phyloP scores from a whole-genome alignment of 352 stramenopile species.

The Phytophthora vignae region DNA sequence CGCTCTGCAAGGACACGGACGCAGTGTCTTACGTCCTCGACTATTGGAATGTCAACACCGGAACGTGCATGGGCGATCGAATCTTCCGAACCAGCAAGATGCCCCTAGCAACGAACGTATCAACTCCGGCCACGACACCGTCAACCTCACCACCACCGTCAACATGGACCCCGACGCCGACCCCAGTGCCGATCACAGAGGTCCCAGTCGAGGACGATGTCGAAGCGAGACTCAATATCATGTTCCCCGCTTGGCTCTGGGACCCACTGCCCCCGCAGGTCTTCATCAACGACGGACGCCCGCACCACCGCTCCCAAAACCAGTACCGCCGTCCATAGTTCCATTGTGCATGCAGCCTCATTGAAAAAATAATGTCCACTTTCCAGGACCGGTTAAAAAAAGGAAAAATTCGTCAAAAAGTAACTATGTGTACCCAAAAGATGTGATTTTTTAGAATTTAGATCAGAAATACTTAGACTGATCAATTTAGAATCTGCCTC shows the following conservation, averaged over 20 bases:
- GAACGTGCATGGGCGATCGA: constrained; percentile 2
- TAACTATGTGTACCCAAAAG: too few species aligned
- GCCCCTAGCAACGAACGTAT: background rate
- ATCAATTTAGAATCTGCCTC: background rate
- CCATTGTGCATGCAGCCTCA: too few species aligned
- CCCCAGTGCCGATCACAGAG: background rate
- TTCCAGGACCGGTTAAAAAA: too few species aligned
- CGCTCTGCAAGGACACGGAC: constrained; percentile 9
- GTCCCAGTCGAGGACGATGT: constrained; percentile 2
- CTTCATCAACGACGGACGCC: constrained; percentile 13
- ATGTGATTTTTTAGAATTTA: too few species aligned
- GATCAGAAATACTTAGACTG: background rate
- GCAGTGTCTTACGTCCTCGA: constrained; percentile 9
- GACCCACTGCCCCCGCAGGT: constrained; percentile 4
- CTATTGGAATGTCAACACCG: constrained; percentile 20
- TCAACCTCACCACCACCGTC: too few species aligned
- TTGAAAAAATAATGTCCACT: too few species aligned
- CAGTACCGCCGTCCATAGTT: constrained; percentile 3
- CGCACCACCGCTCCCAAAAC: background rate
- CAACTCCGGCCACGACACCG: background rate
- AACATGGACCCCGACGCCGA: constrained; percentile 1
- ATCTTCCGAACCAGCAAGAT: constrained; percentile 15
- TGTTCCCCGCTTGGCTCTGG: constrained; percentile 30
- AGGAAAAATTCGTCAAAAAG: too few species aligned
- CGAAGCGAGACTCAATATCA: constrained; percentile 12